A percentile compares a stretch with the other conserved stretches of the same genome.
These are phyloP conservation scores for Cryptococcus floricola DNA, from an alignment of 1,284 basidiomycete species.

Conservation along the genomic window DNA sequence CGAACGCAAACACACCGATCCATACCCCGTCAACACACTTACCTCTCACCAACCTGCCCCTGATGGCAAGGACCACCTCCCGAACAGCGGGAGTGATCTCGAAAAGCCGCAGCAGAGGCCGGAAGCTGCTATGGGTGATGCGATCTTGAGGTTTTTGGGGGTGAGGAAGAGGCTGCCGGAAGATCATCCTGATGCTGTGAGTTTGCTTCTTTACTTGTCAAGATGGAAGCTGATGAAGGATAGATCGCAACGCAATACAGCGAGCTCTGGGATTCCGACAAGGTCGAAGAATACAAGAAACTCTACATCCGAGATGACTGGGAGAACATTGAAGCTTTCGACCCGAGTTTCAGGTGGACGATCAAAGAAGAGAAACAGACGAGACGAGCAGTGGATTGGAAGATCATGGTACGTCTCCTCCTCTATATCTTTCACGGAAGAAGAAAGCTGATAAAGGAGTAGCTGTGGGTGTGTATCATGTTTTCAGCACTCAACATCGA, in stretches of 20 bases:
- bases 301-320: constrained; percentile 7
- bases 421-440: neutral
- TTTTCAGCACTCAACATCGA: constrained; percentile 57
- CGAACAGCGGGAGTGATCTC: no score
- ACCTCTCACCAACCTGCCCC: no score
- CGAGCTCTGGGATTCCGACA: constrained; percentile 54
- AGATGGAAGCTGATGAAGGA: neutral
- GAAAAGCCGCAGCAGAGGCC: neutral
- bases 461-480: constrained; percentile 50
- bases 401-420: constrained; percentile 52
- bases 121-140: constrained; percentile 3
- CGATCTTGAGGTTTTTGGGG: constrained; percentile 1
- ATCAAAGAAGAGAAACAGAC: constrained; percentile 61
- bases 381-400: constrained; percentile 60
- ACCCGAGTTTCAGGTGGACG: constrained; percentile 65
- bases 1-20: no score
- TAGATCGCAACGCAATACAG: constrained; percentile 52
- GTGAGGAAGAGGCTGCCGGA: constrained; percentile 3
- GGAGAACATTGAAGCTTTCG: constrained; percentile 51
- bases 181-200: constrained; percentile 11
- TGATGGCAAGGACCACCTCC: no score
- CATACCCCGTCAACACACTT: no score
- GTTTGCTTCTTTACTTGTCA: neutral
- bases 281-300: constrained; percentile 33
- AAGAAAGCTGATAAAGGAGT: constrained; percentile 6